Conservation (phyloP, 176 grass and related monocot genomes). For the Hsuehochloa calcarea region DNA sequence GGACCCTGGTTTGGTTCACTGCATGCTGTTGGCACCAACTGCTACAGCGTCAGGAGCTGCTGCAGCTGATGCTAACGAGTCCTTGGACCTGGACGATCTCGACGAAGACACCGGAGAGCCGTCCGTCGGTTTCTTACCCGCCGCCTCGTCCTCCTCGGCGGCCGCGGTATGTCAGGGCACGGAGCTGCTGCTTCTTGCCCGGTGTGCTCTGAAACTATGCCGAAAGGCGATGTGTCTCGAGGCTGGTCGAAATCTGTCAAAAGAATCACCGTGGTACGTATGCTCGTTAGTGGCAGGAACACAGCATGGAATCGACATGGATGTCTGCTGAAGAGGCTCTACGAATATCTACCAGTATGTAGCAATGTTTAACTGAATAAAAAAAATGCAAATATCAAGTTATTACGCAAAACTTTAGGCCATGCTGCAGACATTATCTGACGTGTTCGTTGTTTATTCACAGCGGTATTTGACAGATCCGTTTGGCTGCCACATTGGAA, state of each 20-base stretch:
- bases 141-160: constrained; percentile 19
- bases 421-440: not conserved
- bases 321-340: not conserved
- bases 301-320: not conserved
- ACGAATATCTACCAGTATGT: not conserved
- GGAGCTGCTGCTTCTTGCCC: not conserved
- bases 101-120: not conserved
- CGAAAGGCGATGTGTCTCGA: constrained; percentile 14
- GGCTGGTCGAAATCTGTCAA: constrained; percentile 54
- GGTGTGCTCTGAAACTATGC: constrained; percentile 20
- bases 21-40: not conserved
- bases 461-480: not conserved
- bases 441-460: not conserved
- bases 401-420: not conserved
- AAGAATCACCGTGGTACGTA: not conserved
- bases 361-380: not conserved
- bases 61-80: not conserved
- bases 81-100: constrained; percentile 20
- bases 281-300: not conserved
- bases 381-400: not conserved
- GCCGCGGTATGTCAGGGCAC: constrained; percentile 50
- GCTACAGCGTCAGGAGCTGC: not conserved
- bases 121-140: constrained; percentile 29
- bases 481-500: not conserved
- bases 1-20: not conserved